phyloP scores from a whole-genome alignment of 768 basidiomycete genomes.

The Collybia mongolica region DNA sequence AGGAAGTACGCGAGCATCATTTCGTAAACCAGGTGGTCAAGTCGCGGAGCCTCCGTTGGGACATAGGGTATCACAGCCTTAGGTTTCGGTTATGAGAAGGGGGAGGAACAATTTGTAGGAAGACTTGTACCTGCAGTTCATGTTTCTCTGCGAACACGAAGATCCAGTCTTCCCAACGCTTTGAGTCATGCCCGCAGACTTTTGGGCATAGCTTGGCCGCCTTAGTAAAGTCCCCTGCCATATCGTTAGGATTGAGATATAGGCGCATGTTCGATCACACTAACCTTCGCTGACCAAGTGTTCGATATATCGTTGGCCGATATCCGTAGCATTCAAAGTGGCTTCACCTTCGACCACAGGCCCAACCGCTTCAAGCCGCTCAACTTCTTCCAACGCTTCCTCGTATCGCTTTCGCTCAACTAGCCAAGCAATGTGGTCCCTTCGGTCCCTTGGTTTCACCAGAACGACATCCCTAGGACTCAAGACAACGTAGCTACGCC shows the following conservation, averaged over 20 bases:
- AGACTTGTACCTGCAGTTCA: constrained; percentile 63
- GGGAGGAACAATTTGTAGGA: not conserved
- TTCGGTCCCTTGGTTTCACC: constrained; percentile 83
- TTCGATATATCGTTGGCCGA: constrained; percentile 85
- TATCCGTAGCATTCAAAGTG: constrained; percentile 55
- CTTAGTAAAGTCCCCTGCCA: constrained; percentile 56
- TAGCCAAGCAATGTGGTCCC: constrained; percentile 91
- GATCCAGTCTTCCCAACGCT: constrained; percentile 96
- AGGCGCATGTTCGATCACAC: constrained; percentile 7
- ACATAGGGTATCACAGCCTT: constrained; percentile 89
- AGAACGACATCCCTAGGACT: constrained; percentile 86
- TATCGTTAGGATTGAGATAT: not conserved
- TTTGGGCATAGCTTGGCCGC: constrained; percentile 84
- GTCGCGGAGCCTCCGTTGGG: constrained; percentile 77
- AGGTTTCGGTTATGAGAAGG: not conserved
- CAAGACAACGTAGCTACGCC: constrained; percentile 74
- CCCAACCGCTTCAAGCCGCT: constrained; percentile 53
- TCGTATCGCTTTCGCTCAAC: constrained; percentile 85
- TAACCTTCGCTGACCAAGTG: constrained; percentile 81
- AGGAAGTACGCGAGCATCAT: constrained; percentile 92
- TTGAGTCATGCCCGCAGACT: constrained; percentile 76
- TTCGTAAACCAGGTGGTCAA: constrained; percentile 87
- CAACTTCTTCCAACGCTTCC: constrained; percentile 82
- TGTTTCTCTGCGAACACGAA: constrained; percentile 83
- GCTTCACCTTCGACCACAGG: constrained; percentile 26